These are phyloP conservation scores for Shiraia sp. DNA, from an alignment of 2,329 filamentous ascomycete genomes.

Conservation along the genomic window DNA sequence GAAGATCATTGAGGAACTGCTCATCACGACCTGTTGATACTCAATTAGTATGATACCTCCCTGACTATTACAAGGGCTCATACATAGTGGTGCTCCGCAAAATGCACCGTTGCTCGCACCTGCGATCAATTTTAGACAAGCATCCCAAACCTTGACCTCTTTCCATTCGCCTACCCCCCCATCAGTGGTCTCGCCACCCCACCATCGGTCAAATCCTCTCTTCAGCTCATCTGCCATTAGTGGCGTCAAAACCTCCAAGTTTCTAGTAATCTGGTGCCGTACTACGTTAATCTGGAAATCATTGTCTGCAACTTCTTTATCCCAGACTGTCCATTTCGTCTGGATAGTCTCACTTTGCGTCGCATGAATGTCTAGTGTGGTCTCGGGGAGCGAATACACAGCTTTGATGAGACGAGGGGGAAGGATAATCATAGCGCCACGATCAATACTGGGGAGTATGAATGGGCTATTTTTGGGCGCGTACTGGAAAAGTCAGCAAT, in stretches of 20 bases:
- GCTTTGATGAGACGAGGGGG: conserved; percentile 17
- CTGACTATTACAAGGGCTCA: background rate
- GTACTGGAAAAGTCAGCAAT: conserved; percentile 5
- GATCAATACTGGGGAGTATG: conserved; percentile 17
- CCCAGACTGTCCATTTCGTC: conserved; percentile 20
- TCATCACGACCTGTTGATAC: conserved; percentile 12
- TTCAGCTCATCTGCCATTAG: conserved; percentile 16
- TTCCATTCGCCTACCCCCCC: conserved; percentile 11
- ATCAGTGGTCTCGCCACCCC: conserved; percentile 5
- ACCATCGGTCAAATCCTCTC: conserved; percentile 14
- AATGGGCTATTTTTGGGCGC: conserved; percentile 11
- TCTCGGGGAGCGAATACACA: conserved; percentile 15
- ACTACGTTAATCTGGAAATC: conserved; percentile 22
- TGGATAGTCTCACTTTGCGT: conserved; percentile 19
- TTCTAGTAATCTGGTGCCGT: conserved; percentile 18
- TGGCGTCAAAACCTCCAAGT: conserved; percentile 16
- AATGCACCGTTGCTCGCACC: conserved; percentile 19
- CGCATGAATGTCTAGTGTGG: conserved; percentile 13
- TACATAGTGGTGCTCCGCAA: conserved; percentile 18
- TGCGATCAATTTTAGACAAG: conserved; percentile 14
- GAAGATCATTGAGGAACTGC: conserved; percentile 11
- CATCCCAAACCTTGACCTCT: conserved; percentile 17
- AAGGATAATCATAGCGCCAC: conserved; percentile 17
- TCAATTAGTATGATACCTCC: background rate
- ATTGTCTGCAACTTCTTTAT: conserved; percentile 14